Percentiles rank a stretch among this genome's conserved stretches.
These are phyloP conservation scores for Striga hermonthica DNA, from an alignment of 305 asterid genomes.

Conservation along the genomic window DNA sequence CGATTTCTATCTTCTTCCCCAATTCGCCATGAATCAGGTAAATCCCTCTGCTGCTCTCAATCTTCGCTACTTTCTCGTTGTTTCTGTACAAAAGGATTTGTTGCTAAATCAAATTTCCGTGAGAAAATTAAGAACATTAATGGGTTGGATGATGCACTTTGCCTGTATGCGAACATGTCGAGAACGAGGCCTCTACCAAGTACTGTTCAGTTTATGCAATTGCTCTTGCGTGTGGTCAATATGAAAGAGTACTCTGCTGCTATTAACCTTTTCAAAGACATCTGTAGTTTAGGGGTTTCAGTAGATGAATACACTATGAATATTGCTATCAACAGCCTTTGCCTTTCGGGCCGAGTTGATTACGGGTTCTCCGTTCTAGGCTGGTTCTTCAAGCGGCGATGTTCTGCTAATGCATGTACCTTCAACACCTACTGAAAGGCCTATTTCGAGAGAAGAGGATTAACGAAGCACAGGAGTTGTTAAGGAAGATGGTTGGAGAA, in stretches of 20 bases:
- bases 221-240: too few relatives aligned
- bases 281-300: slow-evolving; percentile 11
- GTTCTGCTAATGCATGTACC: background rate
- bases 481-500: slow-evolving; percentile 21
- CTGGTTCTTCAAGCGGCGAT: slow-evolving; percentile 25
- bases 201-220: too few relatives aligned
- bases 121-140: too few relatives aligned
- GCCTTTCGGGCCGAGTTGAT: background rate
- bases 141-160: too few relatives aligned
- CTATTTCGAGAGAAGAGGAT: slow-evolving; percentile 20
- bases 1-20: too few relatives aligned
- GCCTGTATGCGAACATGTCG: too few relatives aligned
- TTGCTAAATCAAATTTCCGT: too few relatives aligned
- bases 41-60: too few relatives aligned
- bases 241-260: background rate
- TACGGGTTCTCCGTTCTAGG: slow-evolving; percentile 21
- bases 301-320: background rate
- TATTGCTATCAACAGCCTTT: slow-evolving; percentile 20
- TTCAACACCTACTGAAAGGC: slow-evolving; percentile 24
- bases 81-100: too few relatives aligned
- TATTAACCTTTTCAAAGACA: slow-evolving; percentile 16
- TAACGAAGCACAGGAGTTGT: slow-evolving; percentile 21
- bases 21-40: too few relatives aligned
- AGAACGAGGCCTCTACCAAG: too few relatives aligned
- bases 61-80: too few relatives aligned